Evolutionary conservation across 2,329 filamentous ascomycete genomes (phyloP).

Genomic region (Exophiala lecanii-corni): DNA sequence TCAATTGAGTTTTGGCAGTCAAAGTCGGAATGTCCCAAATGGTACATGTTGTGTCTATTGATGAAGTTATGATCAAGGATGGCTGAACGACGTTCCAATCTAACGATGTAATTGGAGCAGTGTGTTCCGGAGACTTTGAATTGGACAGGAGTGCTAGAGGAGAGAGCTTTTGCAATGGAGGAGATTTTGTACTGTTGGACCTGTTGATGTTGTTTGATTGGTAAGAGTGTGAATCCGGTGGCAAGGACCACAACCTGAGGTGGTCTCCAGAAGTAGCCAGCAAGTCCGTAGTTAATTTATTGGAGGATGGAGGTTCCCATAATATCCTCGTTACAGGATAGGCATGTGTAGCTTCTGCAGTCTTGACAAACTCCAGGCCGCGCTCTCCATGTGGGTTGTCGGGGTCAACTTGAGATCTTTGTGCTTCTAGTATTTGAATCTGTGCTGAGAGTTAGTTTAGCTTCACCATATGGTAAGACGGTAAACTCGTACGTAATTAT

Average conservation of each 20-base stretch:
- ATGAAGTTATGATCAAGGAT: constrained; percentile 95
- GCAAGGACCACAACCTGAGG: constrained; percentile 87
- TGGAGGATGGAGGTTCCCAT: constrained; percentile 92
- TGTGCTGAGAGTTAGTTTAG: constrained; percentile 36
- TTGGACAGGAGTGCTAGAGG: constrained; percentile 91
- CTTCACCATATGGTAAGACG: background rate
- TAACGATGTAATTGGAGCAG: constrained; percentile 88
- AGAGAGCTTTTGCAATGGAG: constrained; percentile 73
- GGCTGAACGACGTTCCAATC: constrained; percentile 98
- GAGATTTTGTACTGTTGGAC: constrained; percentile 56
- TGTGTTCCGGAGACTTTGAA: constrained; percentile 97
- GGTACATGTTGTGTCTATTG: constrained; percentile 97
- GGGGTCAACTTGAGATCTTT: constrained; percentile 66
- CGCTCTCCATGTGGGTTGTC: constrained; percentile 67
- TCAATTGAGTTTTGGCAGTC: constrained; percentile 95
- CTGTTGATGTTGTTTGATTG: constrained; percentile 65
- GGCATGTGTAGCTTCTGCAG: constrained; percentile 94
- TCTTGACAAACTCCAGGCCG: constrained; percentile 82
- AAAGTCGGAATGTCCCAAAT: constrained; percentile 99
- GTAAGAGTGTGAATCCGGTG: constrained; percentile 44
- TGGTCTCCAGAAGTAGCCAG: constrained; percentile 94
- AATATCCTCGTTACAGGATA: constrained; percentile 93
- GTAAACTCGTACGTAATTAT: constrained; percentile 76
- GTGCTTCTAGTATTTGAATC: constrained; percentile 96
- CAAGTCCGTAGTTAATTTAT: constrained; percentile 92